Conservation (phyloP, 495 filamentous ascomycete species). For the Hypoxylon cercidicola region DNA sequence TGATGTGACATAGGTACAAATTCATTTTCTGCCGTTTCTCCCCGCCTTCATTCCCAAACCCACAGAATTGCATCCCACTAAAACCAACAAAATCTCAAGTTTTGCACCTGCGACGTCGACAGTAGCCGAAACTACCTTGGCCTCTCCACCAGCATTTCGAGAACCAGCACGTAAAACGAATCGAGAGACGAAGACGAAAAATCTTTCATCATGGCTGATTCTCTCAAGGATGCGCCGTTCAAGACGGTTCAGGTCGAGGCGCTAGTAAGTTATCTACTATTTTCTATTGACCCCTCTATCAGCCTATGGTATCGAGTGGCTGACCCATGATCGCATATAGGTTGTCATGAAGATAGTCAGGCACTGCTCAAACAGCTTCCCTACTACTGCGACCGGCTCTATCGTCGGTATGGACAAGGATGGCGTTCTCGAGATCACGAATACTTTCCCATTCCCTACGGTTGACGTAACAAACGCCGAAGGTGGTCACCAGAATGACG, state of each 20-base stretch:
- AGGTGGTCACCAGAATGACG: slow-evolving; percentile 77
- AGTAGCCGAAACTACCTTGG: slow-evolving; percentile 2
- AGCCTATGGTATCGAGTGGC: background rate
- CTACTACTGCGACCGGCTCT: slow-evolving; percentile 87
- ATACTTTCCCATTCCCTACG: slow-evolving; percentile 93
- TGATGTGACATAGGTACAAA: no score
- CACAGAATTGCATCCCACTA: slow-evolving; percentile 47
- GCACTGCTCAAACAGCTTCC: slow-evolving; percentile 87
- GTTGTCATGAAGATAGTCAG: slow-evolving; percentile 98
- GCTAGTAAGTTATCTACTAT: slow-evolving; percentile 64
- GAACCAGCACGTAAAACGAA: slow-evolving; percentile 2
- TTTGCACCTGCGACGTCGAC: slow-evolving; percentile 35
- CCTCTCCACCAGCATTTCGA: slow-evolving; percentile 2
- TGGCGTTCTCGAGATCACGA: slow-evolving; percentile 87
- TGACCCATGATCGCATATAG: slow-evolving; percentile 54
- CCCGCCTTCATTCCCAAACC: slow-evolving; percentile 35
- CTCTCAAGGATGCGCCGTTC: slow-evolving; percentile 69
- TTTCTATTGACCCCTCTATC: slow-evolving; percentile 22
- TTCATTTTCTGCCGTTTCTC: slow-evolving; percentile 22
- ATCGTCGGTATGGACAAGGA: slow-evolving; percentile 93
- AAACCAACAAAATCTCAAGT: slow-evolving; percentile 41
- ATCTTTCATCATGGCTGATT: slow-evolving; percentile 54
- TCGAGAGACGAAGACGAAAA: background rate
- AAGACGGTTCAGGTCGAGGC: slow-evolving; percentile 87
- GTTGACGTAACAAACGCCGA: slow-evolving; percentile 76